Evolutionary conservation across 1,284 basidiomycete genomes (phyloP).

Genomic region (Sphaerobolus stellatus): DNA sequence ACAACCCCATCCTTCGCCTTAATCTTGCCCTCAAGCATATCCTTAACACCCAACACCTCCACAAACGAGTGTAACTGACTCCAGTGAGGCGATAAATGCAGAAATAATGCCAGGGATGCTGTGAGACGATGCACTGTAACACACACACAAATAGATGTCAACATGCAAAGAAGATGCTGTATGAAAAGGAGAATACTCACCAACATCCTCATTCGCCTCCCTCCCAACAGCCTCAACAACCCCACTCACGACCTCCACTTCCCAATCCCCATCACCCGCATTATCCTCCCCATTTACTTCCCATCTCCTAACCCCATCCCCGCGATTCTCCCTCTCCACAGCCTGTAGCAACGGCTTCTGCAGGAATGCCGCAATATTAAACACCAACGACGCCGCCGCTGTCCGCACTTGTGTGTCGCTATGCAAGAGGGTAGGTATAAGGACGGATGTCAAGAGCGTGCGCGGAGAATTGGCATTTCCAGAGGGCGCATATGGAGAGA

Average conservation of each 20-base stretch:
- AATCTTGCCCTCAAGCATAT: constrained; percentile 54
- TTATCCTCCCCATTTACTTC: constrained; percentile 32
- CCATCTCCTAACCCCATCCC: constrained; percentile 21
- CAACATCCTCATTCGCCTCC: constrained; percentile 78
- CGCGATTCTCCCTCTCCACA: constrained; percentile 37
- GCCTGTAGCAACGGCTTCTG: constrained; percentile 57
- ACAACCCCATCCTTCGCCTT: constrained; percentile 44
- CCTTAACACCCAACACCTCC: constrained; percentile 66
- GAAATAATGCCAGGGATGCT: constrained; percentile 69
- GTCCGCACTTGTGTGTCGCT: constrained; percentile 67
- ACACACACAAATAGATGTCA: constrained; percentile 4
- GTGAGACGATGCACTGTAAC: constrained; percentile 72
- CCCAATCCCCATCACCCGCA: constrained; percentile 72
- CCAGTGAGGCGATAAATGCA: constrained; percentile 68
- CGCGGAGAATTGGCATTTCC: constrained; percentile 23
- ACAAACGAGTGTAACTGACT: constrained; percentile 55
- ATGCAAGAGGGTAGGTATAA: constrained; percentile 70
- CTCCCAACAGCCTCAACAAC: constrained; percentile 70
- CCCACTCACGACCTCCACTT: constrained; percentile 77
- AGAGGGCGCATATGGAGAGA: constrained; percentile 36
- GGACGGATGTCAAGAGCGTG: constrained; percentile 43
- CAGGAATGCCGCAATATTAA: constrained; percentile 68
- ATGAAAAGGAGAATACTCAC: constrained; percentile 45
- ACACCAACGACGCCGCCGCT: constrained; percentile 78
- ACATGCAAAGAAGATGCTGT: constrained; percentile 1